Evolutionary conservation across 1,284 basidiomycete species (phyloP).

Genomic region (Wallemia mellicola): DNA sequence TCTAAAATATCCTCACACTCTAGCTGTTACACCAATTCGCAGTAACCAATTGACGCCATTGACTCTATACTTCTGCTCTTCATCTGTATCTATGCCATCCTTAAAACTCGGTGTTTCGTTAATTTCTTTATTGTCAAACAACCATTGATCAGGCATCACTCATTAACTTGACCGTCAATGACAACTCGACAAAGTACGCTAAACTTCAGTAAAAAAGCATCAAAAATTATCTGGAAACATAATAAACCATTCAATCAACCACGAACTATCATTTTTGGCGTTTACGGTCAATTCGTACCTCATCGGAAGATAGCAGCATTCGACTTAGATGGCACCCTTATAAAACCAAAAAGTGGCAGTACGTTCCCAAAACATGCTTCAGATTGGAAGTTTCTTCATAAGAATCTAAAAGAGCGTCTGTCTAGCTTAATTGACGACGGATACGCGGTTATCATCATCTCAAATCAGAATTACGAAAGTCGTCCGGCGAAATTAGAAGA

Average conservation of each 20-base stretch:
- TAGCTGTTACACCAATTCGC: background rate
- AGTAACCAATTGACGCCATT: background rate
- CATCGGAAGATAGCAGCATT: slow-evolving; percentile 37
- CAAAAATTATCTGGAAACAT: background rate
- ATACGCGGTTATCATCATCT: slow-evolving; percentile 41
- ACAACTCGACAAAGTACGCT: background rate
- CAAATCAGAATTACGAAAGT: slow-evolving; percentile 34
- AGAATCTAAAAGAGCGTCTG: slow-evolving; percentile 18
- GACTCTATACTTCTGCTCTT: background rate
- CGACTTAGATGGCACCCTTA: slow-evolving; percentile 65
- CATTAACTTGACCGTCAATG: too few species aligned
- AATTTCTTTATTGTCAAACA: background rate
- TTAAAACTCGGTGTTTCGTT: background rate
- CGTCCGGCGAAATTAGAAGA: slow-evolving; percentile 17
- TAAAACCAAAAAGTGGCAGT: slow-evolving; percentile 27
- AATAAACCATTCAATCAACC: background rate
- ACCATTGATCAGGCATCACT: too few species aligned
- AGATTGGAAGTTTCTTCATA: slow-evolving; percentile 49
- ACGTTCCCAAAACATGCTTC: slow-evolving; percentile 20
- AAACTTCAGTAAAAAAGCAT: background rate
- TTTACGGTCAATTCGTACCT: background rate
- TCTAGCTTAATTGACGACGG: slow-evolving; percentile 29
- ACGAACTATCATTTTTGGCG: background rate
- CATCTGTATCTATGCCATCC: background rate
- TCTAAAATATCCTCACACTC: too few species aligned